Conservation (phyloP, 257 asterid species). For the Paulownia fortunei region DNA sequence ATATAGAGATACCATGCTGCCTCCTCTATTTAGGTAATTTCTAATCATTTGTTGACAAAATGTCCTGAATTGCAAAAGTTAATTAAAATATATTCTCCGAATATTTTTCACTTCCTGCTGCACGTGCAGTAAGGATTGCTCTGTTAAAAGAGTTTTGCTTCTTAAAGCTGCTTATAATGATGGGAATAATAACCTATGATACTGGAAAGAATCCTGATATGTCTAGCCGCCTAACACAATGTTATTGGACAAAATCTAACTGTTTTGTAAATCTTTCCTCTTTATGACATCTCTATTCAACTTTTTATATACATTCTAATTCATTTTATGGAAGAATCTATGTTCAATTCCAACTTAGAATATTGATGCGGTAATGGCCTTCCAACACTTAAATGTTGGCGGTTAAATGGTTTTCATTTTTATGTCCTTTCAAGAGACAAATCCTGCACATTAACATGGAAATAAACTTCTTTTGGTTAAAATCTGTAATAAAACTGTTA, state of each 20-base stretch:
- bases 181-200: not conserved
- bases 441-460: no score
- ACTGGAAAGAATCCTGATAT: conserved; percentile 2
- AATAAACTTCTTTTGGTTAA: no score
- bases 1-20: conserved; percentile 1
- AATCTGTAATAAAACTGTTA: no score
- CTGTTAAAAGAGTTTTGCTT: not conserved
- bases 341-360: not conserved
- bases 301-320: not conserved
- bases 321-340: not conserved
- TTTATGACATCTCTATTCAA: not conserved
- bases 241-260: not conserved
- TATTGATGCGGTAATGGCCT: not conserved
- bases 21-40: not conserved
- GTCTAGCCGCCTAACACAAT: not conserved
- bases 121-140: not conserved
- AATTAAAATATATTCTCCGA: not conserved
- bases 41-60: not conserved
- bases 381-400: not conserved
- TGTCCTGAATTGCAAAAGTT: not conserved
- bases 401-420: not conserved
- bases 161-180: conserved; percentile 10
- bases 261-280: no score
- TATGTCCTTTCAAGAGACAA: not conserved
- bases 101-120: not conserved